These are phyloP conservation scores for Penicillium sp. DNA, from an alignment of 2,329 filamentous ascomycete species.

Conservation along the genomic window DNA sequence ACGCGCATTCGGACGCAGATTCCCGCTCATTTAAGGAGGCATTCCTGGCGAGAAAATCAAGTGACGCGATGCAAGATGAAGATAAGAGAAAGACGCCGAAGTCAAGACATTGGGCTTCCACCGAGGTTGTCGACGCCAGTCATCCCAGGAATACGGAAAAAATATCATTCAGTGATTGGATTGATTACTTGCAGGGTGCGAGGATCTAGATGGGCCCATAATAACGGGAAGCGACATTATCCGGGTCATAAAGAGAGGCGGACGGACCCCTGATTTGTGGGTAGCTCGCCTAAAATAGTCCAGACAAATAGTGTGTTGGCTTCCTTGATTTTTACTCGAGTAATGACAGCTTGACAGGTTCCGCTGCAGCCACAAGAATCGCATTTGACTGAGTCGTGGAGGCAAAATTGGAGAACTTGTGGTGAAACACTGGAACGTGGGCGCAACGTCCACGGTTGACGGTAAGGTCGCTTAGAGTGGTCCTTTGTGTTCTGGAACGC, in stretches of 20 bases:
- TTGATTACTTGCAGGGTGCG: neutral
- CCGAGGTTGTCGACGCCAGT: neutral
- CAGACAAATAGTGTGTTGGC: neutral
- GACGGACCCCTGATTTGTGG: neutral
- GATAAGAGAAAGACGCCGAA: neutral
- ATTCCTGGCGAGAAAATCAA: neutral
- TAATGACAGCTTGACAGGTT: neutral
- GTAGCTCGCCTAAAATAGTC: neutral
- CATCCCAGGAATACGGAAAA: neutral
- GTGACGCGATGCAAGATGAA: neutral
- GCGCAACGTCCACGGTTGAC: neutral
- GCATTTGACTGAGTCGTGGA: neutral
- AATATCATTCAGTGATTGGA: neutral
- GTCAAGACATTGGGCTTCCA: neutral
- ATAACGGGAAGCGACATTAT: neutral
- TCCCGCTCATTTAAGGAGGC: slow-evolving; percentile 1
- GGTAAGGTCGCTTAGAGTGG: neutral
- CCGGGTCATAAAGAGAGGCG: neutral
- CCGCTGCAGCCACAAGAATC: neutral
- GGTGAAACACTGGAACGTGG: neutral
- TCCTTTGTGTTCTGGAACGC: neutral
- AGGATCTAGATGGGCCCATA: slow-evolving; percentile 1
- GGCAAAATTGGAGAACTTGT: neutral
- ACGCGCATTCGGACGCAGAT: slow-evolving; percentile 68
- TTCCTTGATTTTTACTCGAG: neutral